phyloP scores from a whole-genome alignment of 1,284 basidiomycete genomes.

The Rhizoctonia solani region DNA sequence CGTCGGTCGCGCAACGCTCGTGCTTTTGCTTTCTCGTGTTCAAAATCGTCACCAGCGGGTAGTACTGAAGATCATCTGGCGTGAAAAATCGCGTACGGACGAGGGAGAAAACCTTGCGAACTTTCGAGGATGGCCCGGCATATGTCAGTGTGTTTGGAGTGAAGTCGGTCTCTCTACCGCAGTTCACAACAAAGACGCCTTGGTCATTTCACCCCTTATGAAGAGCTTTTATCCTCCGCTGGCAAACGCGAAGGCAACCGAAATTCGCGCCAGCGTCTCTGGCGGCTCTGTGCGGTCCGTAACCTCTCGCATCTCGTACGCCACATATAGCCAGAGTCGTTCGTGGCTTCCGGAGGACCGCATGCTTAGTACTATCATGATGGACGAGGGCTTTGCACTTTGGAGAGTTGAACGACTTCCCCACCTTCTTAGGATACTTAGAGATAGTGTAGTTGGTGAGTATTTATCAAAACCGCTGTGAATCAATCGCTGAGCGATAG shows the following conservation, averaged over 20 bases:
- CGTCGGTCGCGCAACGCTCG: constrained; percentile 6
- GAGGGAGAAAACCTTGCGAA: background rate
- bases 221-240: background rate
- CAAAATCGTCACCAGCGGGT: background rate
- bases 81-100: background rate
- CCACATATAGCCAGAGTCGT: too few species aligned
- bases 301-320: too few species aligned
- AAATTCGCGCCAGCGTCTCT: too few species aligned
- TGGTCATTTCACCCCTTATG: background rate
- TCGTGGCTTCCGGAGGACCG: too few species aligned
- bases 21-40: background rate
- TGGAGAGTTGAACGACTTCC: background rate
- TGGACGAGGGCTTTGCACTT: constrained; percentile 11
- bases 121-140: background rate
- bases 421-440: background rate
- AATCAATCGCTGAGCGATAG: background rate
- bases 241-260: too few species aligned
- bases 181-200: background rate
- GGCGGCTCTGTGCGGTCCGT: too few species aligned
- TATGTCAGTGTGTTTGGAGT: constrained; percentile 19
- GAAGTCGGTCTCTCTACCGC: background rate
- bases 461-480: background rate
- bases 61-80: background rate
- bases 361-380: background rate
- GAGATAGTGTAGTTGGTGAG: constrained; percentile 11